phyloP scores from a whole-genome alignment of 202 grass and related monocot genomes.

The Saccharum hybrid region DNA sequence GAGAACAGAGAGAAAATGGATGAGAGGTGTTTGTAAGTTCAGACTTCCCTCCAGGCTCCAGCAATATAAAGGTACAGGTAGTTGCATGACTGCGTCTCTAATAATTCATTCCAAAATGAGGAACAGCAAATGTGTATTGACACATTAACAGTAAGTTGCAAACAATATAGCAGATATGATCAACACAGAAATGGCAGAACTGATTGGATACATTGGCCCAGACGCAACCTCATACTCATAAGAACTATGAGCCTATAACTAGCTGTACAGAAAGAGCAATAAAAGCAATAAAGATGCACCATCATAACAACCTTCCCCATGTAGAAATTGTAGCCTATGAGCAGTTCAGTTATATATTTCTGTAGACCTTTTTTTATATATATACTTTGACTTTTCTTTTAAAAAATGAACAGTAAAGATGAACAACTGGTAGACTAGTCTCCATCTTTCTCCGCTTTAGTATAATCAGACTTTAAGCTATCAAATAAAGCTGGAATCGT shows the following conservation, averaged over 20 bases:
- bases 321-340: not conserved
- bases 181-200: not conserved
- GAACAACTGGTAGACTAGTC: not conserved
- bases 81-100: not conserved
- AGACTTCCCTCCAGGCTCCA: not conserved
- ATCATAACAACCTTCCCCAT: not conserved
- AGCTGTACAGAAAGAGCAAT: not conserved
- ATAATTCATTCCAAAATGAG: conserved; percentile 5
- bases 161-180: conserved; percentile 2
- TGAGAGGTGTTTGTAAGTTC: not conserved
- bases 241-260: conserved; percentile 11
- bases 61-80: not conserved
- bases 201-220: conserved; percentile 25
- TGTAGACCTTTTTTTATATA: not conserved
- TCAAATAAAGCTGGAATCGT: not conserved
- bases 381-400: not conserved
- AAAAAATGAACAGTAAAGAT: not conserved
- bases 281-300: not conserved
- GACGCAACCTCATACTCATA: not conserved
- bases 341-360: not conserved
- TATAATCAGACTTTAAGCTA: conserved; percentile 25
- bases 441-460: conserved; percentile 16
- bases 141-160: not conserved
- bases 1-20: not conserved
- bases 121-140: not conserved